phyloP scores from a whole-genome alignment of 2,329 filamentous ascomycete species.

The Taxawa tesnikishii region DNA sequence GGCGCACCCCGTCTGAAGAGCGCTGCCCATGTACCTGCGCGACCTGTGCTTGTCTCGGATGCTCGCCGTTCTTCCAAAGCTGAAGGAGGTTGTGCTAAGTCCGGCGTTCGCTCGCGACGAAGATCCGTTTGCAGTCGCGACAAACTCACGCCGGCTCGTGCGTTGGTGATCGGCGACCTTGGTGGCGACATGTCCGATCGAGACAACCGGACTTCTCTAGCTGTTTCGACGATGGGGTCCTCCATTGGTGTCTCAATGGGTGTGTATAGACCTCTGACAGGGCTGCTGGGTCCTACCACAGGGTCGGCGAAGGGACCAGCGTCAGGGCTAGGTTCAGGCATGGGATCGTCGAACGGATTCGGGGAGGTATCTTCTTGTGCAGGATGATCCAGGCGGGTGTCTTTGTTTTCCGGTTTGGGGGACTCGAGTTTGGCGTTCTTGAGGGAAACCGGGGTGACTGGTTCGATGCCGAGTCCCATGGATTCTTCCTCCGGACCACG shows the following conservation, averaged over 20 bases:
- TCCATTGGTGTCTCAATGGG: constrained; percentile 30
- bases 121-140: constrained; percentile 39
- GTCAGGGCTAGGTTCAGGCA: constrained; percentile 8
- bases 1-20: constrained; percentile 56
- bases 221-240: constrained; percentile 35
- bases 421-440: constrained; percentile 2
- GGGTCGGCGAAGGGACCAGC: constrained; percentile 5
- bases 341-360: constrained; percentile 16
- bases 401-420: constrained; percentile 11
- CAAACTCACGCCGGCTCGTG: constrained; percentile 36
- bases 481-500: constrained; percentile 1
- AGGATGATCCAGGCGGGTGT: constrained; percentile 13
- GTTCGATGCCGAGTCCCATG: constrained; percentile 1
- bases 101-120: constrained; percentile 4
- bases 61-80: constrained; percentile 25
- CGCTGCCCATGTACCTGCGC: constrained; percentile 47
- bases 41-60: constrained; percentile 24
- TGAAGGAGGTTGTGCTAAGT: constrained; percentile 12
- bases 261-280: constrained; percentile 9
- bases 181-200: constrained; percentile 23
- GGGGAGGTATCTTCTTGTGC: constrained; percentile 9
- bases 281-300: constrained; percentile 8
- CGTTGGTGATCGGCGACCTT: constrained; percentile 31
- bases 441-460: constrained; percentile 2
- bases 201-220: constrained; percentile 35